phyloP scores from a whole-genome alignment of 2,329 filamentous ascomycete species.

The Paradendryphiella salina region DNA sequence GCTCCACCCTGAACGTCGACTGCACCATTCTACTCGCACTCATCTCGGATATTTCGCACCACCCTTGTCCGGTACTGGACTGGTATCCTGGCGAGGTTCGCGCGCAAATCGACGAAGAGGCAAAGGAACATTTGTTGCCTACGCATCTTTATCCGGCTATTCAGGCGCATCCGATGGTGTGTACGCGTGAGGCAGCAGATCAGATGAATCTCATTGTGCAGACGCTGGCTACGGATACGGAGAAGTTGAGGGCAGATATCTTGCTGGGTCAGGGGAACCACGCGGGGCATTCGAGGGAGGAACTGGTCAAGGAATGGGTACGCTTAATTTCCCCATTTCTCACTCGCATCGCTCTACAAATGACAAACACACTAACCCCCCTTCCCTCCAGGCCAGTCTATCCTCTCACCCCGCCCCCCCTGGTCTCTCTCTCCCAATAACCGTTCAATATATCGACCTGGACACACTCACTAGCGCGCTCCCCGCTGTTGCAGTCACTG shows the following conservation, averaged over 20 bases:
- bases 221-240: conserved; percentile 45
- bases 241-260: conserved; percentile 60
- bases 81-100: conserved; percentile 63
- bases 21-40: conserved; percentile 73
- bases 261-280: conserved; percentile 56
- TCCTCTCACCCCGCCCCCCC: conserved; percentile 60
- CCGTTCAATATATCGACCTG: conserved; percentile 54
- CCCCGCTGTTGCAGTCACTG: conserved; percentile 51
- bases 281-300: conserved; percentile 9
- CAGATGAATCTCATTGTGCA: conserved; percentile 59
- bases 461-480: conserved; percentile 44
- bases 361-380: not conserved
- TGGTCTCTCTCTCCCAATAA: conserved; percentile 64
- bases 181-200: conserved; percentile 65
- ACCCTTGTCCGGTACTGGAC: conserved; percentile 52
- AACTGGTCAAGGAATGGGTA: conserved; percentile 31
- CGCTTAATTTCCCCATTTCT: not conserved
- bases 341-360: too few relatives aligned
- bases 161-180: conserved; percentile 60
- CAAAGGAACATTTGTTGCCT: conserved; percentile 62
- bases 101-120: conserved; percentile 67
- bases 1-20: conserved; percentile 61
- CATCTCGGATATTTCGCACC: conserved; percentile 73
- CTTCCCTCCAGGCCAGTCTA: conserved; percentile 32
- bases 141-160: conserved; percentile 67